Base-by-base conservation (phyloP, 2,329 filamentous ascomycete genomes). In the Hyphodiscus sp. region DNA sequence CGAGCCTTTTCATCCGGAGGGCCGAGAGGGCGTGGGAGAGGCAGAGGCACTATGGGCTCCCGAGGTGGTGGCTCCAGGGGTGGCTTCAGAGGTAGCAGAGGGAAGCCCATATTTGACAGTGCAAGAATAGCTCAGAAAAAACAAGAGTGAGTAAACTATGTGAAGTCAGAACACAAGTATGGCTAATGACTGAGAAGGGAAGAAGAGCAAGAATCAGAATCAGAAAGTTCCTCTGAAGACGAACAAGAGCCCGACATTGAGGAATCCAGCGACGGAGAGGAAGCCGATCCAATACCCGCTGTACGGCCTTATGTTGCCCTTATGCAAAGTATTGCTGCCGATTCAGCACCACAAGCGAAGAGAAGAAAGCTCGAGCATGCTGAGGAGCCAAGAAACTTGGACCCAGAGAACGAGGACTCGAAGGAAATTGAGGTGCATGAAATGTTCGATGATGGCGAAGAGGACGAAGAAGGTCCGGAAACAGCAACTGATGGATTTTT, bases 301-400 rank as follows among this genome's bases (percentile, higher is more conserved):
- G 69, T 72, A 23, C 73, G 74, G 29, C 76, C 82, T 2, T 86
- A 85, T 58, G 71, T 77, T 69, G 72, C 78, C 8, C 71, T 86
- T 7, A 71, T 86, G 62, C 76, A 83, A 62, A 83, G 78, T 54
- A 70, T 86, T 47, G 71, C 74, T 2, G 74, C 77, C 23, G 70
- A 73, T 2, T 64, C 69, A 20, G 69, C 65, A 20, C 76, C 74
- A 1, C 75, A 72, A 43, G 69, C 76, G 1, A 86, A 85, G 64
- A 74, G 80, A 65, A 74, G 81, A 52, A 85, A 84, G 62, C 58
- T 84, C 9, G 74, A 76, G 20, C 59, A 63, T 54, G 43, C 49
- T 41, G 41, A 53, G 30, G 58, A 59, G 19, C 11, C 47, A 16
- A 44, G 61, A 20, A 55, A 56, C 20, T 51, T 52, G 7, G 59